Base-by-base conservation (phyloP, 257 asterid species). In the Eucommia ulmoides region DNA sequence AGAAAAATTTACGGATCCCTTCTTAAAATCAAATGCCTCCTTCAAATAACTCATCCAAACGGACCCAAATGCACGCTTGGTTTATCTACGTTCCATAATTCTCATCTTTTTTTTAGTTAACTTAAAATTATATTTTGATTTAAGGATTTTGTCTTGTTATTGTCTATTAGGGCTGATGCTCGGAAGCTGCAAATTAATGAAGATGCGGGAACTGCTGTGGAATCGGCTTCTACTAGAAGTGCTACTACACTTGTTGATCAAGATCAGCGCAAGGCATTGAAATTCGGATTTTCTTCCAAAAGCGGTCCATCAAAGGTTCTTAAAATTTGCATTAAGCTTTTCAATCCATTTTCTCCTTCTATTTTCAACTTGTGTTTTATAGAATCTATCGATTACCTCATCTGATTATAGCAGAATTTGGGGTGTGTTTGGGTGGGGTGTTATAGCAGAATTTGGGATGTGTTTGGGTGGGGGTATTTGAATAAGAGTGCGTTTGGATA, bases 201-300 rank as follows among this genome's bases (percentile, higher is more conserved):
- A 41, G 94, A 83, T 68, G 94, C 80, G 59, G 42, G 58, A 19
- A 72, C 57, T 18, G 35, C 53, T 19, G 3, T 42, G 12, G 8
- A 6, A 53, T 38, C 77, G 4, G 63, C 54, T 49, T 64, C 89
- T 41, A 49, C 71, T 47, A 78, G 54, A 65, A 74, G 74, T 68
- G 94, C 93, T 56, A 74, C 98, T 46, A 65, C 75, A 54, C 89
- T 83, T 74, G 94, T 81, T 8, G 89, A 82, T 60, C 97, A 86
- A 62, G 97, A 91, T 63, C 99, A 79, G 67, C 71, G 97, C 60
- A 86, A 83, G 76, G 75, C 63, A 53, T 63, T 91, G 54, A 91
- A 91, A 70, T 86, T 91, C 18, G 97, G 99, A 42, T 86, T 91
- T 71, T 75, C 96, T 8, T 74, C 83, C 21, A 91, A 86, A 70